phyloP scores from a whole-genome alignment of 441 rosid species.

The Melastoma candidum region DNA sequence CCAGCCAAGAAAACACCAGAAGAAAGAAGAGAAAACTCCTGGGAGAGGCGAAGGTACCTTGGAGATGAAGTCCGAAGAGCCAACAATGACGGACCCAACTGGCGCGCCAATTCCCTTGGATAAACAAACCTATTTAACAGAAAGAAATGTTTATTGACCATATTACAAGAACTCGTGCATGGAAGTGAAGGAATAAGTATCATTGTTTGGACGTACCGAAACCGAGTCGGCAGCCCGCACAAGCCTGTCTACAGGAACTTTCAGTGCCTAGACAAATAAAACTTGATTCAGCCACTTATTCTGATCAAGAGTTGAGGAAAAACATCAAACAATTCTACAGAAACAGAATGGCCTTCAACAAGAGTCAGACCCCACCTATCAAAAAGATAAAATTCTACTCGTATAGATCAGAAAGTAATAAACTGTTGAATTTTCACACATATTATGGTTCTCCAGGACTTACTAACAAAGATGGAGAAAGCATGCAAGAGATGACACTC shows the following conservation, averaged over 20 bases:
- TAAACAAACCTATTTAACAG: conserved; percentile 52
- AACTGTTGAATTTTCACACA: too few relatives aligned
- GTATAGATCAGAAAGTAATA: too few relatives aligned
- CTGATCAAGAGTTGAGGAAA: too few relatives aligned
- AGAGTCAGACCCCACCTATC: too few relatives aligned
- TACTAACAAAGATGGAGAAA: conserved; percentile 1
- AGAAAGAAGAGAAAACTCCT: too few relatives aligned
- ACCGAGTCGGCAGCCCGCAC: conserved; percentile 44
- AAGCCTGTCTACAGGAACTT: conserved; percentile 73
- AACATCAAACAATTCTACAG: too few relatives aligned
- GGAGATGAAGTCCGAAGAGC: conserved; percentile 62
- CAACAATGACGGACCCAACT: conserved; percentile 80
- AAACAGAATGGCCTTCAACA: too few relatives aligned
- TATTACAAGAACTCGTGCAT: too few relatives aligned
- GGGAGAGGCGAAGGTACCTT: conserved; percentile 31
- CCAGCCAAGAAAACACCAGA: neutral
- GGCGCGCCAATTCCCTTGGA: conserved; percentile 96
- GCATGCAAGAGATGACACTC: conserved; percentile 26
- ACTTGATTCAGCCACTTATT: neutral
- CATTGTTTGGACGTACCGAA: too few relatives aligned
- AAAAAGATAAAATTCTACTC: too few relatives aligned
- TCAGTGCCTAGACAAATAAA: conserved; percentile 53
- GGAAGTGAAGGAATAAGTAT: too few relatives aligned
- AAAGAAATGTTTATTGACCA: neutral
- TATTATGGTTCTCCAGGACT: neutral